Conservation (phyloP, 78 protist species). For the slime mould (Dictyostelium discoideum) region dicty_2.7 NC_007090.3:679001-679500, state of each 20-base stretch:
- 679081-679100: not conserved
- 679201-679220: not conserved
- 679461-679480: conserved; percentile 31
- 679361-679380: conserved; percentile 17
- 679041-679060: not conserved
- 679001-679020: not conserved
- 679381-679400: conserved; percentile 31
- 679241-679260: not conserved
- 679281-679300: conserved; percentile 19
- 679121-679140: not conserved
- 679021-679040: not conserved
- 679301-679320: not conserved
- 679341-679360: conserved; percentile 35
- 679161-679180: not conserved
- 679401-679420: conserved; percentile 25
- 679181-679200: too few species aligned
- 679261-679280: conserved; percentile 13
- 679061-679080: not conserved
- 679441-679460: conserved; percentile 7
- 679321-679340: conserved; percentile 22
- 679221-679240: not conserved
- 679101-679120: not conserved
- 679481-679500: conserved; percentile 54
- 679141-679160: not conserved
- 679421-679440: conserved; percentile 14